Base-by-base conservation (phyloP, 2,329 filamentous ascomycete species). In the Alternaria triticina region DNA sequence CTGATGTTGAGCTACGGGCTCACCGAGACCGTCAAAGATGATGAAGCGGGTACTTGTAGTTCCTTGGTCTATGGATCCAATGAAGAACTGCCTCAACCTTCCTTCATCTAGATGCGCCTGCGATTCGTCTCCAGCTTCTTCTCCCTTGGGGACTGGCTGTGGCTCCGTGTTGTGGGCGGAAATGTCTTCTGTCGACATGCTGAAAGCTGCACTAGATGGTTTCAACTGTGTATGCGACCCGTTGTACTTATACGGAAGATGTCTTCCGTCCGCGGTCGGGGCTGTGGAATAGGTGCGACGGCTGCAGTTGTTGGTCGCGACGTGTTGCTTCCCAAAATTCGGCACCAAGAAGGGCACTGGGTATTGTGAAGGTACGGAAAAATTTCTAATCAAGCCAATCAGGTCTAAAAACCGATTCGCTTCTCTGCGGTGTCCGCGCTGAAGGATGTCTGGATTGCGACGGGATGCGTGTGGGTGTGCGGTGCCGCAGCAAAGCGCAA, bases 1-100 rank as follows among this genome's bases (percentile, higher is more conserved):
- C 81, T 97, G 94, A 78, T 97, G 93, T 71, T 89, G 90, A 40
- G 91, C 93, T 47, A 96, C 87, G 5, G 92, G 91, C 62, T 91
- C 89, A 59, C 94, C 93, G 45, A 87, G 83, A 68, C 88, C 89
- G 80, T 97, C 90, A 82, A 97, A 97, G 76, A 97, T 94, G 71
- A 97, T 87, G 81, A 97, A 97, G 40, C 94, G 88, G 33, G 93
- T 92, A 62, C 91, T 95, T 30, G 94, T 97, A 12, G 94, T 97
- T 62, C 94, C 94, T 75, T 96, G 93, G 77, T 97, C 94, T 77
- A 97, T 94, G 71, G 91, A 92, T 64, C 93, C 94, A 64, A 97
- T 90, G 74, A 92, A 97, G 82, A 87, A 87, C 60, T 90, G 81
- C 44, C 82, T 78, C 58, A 78, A 57, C 58, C 76, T 79, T 44